A percentile compares a stretch with the other conserved stretches of the same genome.
phyloP scores from a whole-genome alignment of 371 early-diverging fungal genomes.

The Sporodiniella umbellata region DNA sequence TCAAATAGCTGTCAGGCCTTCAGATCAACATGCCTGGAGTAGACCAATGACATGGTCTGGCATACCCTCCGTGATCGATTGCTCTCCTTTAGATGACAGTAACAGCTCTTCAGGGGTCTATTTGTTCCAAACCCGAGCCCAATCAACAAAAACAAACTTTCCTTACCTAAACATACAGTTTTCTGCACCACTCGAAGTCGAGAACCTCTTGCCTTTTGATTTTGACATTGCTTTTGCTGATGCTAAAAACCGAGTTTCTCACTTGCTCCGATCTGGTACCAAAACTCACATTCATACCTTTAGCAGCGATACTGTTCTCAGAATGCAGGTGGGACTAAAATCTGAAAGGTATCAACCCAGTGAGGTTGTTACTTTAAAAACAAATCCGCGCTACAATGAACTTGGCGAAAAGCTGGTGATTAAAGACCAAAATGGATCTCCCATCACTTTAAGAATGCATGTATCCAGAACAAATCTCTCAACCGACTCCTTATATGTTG shows the following conservation, averaged over 20 bases:
- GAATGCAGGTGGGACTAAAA: slow-evolving; percentile 62
- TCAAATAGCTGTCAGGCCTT: slow-evolving; percentile 64
- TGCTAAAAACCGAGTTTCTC: slow-evolving; percentile 34
- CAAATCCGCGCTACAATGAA: slow-evolving; percentile 2
- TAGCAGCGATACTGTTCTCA: slow-evolving; percentile 54
- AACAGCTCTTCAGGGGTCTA: slow-evolving; percentile 4
- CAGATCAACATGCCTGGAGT: slow-evolving; percentile 70
- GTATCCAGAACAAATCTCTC: slow-evolving; percentile 29
- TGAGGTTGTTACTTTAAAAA: slow-evolving; percentile 4
- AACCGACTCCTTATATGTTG: slow-evolving; percentile 29
- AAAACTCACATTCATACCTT: slow-evolving; percentile 62
- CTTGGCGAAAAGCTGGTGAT: slow-evolving; percentile 18
- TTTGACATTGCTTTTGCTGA: slow-evolving; percentile 46
- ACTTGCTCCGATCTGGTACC: slow-evolving; percentile 48
- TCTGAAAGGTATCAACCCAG: slow-evolving; percentile 39
- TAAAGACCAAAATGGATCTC: slow-evolving; percentile 40
- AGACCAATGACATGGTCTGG: slow-evolving; percentile 65
- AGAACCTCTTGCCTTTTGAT: slow-evolving; percentile 80
- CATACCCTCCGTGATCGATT: slow-evolving; percentile 32
- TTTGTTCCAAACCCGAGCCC: slow-evolving; percentile 25
- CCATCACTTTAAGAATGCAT: slow-evolving; percentile 56
- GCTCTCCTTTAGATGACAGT: slow-evolving; percentile 22
- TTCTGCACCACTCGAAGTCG: slow-evolving; percentile 74
- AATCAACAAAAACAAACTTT: slow-evolving; percentile 46
- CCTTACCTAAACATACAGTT: slow-evolving; percentile 72